Percentiles rank a stretch among this genome's conserved stretches.
phyloP scores from a whole-genome alignment of 2,329 filamentous ascomycete genomes.

The Penicillium sp. region DNA sequence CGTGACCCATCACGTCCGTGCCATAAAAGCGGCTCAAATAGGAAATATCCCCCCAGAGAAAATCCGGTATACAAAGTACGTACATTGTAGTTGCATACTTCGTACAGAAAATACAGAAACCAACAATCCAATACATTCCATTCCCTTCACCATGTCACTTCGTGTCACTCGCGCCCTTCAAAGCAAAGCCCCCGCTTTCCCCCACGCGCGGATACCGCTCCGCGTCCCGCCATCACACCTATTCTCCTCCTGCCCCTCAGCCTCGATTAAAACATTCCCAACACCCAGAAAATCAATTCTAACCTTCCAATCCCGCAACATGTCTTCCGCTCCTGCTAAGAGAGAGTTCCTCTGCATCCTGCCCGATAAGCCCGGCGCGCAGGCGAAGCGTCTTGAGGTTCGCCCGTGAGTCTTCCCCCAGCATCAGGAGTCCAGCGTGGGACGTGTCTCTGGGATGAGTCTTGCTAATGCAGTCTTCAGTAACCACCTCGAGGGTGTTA shows the following conservation, averaged over 20 bases:
- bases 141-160: background rate
- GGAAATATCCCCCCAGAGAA: background rate
- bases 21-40: background rate
- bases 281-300: background rate
- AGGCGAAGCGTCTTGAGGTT: constrained; percentile 59
- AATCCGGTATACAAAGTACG: background rate
- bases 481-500: constrained; percentile 58
- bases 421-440: background rate
- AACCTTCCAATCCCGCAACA: constrained; percentile 16
- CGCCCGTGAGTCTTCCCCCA: constrained; percentile 27
- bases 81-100: background rate
- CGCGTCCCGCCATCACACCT: constrained; percentile 10
- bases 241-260: background rate
- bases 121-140: background rate
- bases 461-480: constrained; percentile 24
- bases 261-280: background rate
- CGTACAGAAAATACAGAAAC: background rate
- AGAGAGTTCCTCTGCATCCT: constrained; percentile 68
- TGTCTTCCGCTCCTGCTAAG: constrained; percentile 38
- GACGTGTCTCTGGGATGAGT: background rate
- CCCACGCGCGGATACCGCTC: constrained; percentile 20
- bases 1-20: background rate
- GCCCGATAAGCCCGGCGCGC: constrained; percentile 62
- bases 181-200: constrained; percentile 19
- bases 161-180: constrained; percentile 1